Base-by-base conservation (phyloP, 1,139 yeast species). In the Candida glucosophila region DNA sequence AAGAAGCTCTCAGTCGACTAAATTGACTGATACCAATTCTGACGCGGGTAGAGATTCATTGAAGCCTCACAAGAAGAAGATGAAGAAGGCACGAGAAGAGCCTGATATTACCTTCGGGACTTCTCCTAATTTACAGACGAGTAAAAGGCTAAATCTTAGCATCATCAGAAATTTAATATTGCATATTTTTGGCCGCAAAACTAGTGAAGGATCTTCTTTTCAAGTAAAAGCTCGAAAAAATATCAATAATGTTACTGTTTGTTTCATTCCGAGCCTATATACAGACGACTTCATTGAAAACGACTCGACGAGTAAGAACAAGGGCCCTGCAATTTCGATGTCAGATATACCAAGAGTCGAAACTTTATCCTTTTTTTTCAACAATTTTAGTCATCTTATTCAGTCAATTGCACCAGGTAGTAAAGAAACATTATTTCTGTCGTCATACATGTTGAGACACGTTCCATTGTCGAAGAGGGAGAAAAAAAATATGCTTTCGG, bases 181-280 rank as follows among this genome's bases (percentile, higher is more conserved):
- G n/a, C 66, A 58, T 35, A 43, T 66, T 1, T 52, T 73, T 28
- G 58, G 64, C 8, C 67, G 61, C 11, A 49, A 58, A 4, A 23
- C 28, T 6, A 34, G 38, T 9, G 25, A 21, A 6, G 67, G 73
- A 3, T 47, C 47, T 15, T 65, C 70, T 66, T 40, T 64, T 12
- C 51, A 51, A 12, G 39, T 73, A 9, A 48, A 31, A 8, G 28
- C 35, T 22, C 25, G 30, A 3, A 30, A 33, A 10, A 34, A 39
- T 16, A 33, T 44, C 5, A 48, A 59, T 14, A 70, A 71, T 28
- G 67, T 78, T 3, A 75, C 82, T 1, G 56, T 74, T n/a, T 54
- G 83, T 8, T 55, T 77, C 29, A 66, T 73, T 3, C 85, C 90
- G 0, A 94, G 94, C 0, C 44, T 85, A 10, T 13, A n/a, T 10